Evolutionary conservation across 2,329 filamentous ascomycete species (phyloP).

Genomic region (Aspergillus awamori): DNA sequence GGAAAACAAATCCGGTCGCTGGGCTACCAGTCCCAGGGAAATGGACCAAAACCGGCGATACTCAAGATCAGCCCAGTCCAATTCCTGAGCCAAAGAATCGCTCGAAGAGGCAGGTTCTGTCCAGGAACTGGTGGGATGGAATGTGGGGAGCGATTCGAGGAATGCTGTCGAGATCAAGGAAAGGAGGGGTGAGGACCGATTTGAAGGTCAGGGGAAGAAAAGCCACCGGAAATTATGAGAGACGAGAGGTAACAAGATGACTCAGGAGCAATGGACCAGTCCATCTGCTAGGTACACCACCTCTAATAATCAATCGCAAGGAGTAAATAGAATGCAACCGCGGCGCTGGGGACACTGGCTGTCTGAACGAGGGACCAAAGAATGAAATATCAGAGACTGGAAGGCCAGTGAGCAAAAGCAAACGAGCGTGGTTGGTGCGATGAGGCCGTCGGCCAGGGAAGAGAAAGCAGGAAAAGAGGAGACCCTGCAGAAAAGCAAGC

Average conservation of each 20-base stretch:
- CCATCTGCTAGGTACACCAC: conserved; percentile 6
- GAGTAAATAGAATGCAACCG: conserved; percentile 5
- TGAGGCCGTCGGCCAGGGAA: neutral
- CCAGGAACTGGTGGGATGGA: conserved; percentile 19
- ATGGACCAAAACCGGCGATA: conserved; percentile 7
- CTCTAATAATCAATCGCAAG: conserved; percentile 2
- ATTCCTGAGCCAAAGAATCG: conserved; percentile 4
- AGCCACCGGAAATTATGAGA: neutral
- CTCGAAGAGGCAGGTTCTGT: conserved; percentile 5
- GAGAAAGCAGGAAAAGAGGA: conserved; percentile 2
- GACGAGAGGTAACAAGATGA: neutral
- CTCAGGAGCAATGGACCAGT: conserved; percentile 6
- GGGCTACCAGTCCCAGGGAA: conserved; percentile 17
- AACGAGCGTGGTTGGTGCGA: neutral
- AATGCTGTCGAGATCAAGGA: neutral
- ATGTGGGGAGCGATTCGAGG: conserved; percentile 21
- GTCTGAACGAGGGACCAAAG: neutral
- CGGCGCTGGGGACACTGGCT: neutral
- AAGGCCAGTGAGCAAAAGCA: neutral
- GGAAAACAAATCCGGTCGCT: conserved; percentile 2
- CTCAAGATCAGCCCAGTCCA: conserved; percentile 9
- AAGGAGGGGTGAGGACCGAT: neutral
- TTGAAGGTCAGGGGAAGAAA: neutral
- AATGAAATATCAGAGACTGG: conserved; percentile 5
- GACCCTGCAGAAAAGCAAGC: neutral